phyloP scores from a whole-genome alignment of 225 moss, liverwort and hornwort genomes.

The Polytrichum formosum region DNA sequence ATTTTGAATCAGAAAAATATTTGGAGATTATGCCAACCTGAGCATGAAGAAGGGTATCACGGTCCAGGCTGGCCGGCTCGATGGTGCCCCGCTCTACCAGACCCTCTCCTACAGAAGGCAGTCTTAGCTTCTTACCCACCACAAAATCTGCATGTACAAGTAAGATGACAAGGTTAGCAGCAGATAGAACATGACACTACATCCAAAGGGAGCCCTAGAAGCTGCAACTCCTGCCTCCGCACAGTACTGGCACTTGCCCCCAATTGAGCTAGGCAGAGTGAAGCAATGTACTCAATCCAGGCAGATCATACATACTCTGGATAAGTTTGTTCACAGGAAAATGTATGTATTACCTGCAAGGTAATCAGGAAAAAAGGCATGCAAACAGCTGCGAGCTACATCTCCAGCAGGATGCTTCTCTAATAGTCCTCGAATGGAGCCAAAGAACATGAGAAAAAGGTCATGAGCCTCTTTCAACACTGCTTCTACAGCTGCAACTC shows the following conservation, averaged over 20 bases:
- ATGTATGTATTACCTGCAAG: slow-evolving; percentile 43
- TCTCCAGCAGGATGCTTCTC: slow-evolving; percentile 66
- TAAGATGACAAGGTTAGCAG: too few species aligned
- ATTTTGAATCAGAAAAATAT: too few species aligned
- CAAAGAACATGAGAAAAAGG: slow-evolving; percentile 71
- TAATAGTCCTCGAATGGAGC: slow-evolving; percentile 65
- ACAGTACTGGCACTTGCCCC: too few species aligned
- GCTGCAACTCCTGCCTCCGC: too few species aligned
- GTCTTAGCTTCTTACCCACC: slow-evolving; percentile 68
- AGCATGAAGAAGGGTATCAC: slow-evolving; percentile 73
- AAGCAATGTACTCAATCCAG: too few species aligned
- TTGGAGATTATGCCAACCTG: slow-evolving; percentile 43
- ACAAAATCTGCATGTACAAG: slow-evolving; percentile 57
- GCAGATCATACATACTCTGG: too few species aligned
- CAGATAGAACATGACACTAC: too few species aligned
- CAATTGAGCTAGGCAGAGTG: too few species aligned
- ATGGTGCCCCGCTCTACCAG: slow-evolving; percentile 79
- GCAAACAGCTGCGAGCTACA: slow-evolving; percentile 70
- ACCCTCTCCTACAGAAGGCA: slow-evolving; percentile 71
- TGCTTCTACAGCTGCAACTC: slow-evolving; percentile 53
- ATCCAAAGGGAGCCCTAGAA: too few species aligned
- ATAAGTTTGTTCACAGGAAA: neutral
- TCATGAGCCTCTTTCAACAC: slow-evolving; percentile 65
- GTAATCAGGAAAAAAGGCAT: slow-evolving; percentile 83
- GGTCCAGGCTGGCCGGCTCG: slow-evolving; percentile 65